Conservation (phyloP, 768 basidiomycete species). For the Agaricus sinodeliciosus region DNA sequence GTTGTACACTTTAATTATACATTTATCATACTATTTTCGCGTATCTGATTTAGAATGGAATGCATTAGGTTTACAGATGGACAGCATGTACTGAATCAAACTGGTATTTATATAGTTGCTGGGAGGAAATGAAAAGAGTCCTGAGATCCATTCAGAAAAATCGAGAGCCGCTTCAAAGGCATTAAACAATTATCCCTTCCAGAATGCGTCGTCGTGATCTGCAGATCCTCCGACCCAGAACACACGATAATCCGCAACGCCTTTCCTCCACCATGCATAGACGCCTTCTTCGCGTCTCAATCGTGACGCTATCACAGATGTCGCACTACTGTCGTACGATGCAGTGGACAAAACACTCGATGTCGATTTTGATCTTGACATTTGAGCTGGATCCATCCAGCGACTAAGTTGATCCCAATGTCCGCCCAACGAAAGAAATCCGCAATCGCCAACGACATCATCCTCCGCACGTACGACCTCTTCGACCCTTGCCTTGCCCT, state of each 20-base stretch:
- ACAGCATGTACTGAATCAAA: background rate
- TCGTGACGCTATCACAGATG: slow-evolving; percentile 40
- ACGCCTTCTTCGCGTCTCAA: slow-evolving; percentile 55
- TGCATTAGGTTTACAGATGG: slow-evolving; percentile 7
- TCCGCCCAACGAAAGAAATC: slow-evolving; percentile 47
- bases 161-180: background rate
- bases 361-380: slow-evolving; percentile 39
- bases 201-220: background rate
- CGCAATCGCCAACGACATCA: slow-evolving; percentile 59
- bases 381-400: slow-evolving; percentile 26
- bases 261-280: slow-evolving; percentile 77
- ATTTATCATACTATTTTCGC: slow-evolving; percentile 4
- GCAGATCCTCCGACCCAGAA: slow-evolving; percentile 71
- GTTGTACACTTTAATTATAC: slow-evolving; percentile 5
- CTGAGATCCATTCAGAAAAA: background rate
- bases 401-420: slow-evolving; percentile 37
- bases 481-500: slow-evolving; percentile 37
- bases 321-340: slow-evolving; percentile 46
- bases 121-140: background rate
- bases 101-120: background rate
- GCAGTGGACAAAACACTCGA: slow-evolving; percentile 33
- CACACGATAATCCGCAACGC: slow-evolving; percentile 67
- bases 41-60: background rate
- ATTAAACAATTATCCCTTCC: background rate
- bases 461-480: slow-evolving; percentile 50